A percentile compares a stretch with the other conserved stretches of the same genome.
These are phyloP conservation scores for Geotrichum ghanense DNA, from an alignment of 805 yeast species.

Conservation along the genomic window DNA sequence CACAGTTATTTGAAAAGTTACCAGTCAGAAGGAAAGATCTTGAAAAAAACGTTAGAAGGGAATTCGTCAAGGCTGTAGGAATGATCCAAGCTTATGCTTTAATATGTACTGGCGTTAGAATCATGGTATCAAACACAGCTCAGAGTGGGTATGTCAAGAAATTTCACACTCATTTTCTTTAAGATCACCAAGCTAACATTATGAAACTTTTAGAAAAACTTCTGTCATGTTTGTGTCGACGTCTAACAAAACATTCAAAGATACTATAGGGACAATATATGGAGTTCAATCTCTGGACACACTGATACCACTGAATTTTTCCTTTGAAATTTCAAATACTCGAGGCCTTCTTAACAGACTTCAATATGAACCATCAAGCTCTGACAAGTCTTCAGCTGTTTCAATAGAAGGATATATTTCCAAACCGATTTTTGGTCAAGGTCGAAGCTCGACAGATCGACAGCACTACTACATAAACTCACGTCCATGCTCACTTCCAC, in stretches of 20 bases:
- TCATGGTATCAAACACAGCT: conserved; percentile 42
- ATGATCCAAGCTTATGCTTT: conserved; percentile 60
- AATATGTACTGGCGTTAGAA: conserved; percentile 43
- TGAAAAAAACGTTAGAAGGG: conserved; percentile 53
- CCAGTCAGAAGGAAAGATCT: conserved; percentile 81
- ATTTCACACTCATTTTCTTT: conserved; percentile 4
- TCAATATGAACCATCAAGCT: conserved; percentile 6
- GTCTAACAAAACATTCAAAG: conserved; percentile 36
- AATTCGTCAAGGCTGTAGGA: conserved; percentile 55
- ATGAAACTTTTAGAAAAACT: conserved; percentile 34
- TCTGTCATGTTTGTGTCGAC: conserved; percentile 47
- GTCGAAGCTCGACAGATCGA: conserved; percentile 59
- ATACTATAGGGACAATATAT: conserved; percentile 54
- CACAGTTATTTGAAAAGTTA: conserved; percentile 49
- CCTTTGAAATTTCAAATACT: background rate
- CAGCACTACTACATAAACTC: conserved; percentile 66
- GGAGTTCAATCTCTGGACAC: conserved; percentile 59
- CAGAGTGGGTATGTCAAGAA: conserved; percentile 13
- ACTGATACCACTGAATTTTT: conserved; percentile 38
- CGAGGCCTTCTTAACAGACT: conserved; percentile 4
- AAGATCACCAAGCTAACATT: background rate
- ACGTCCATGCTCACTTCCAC: conserved; percentile 57
- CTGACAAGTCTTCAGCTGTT: conserved; percentile 4
- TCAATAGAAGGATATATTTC: conserved; percentile 55
- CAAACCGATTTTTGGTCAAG: conserved; percentile 66